Base-by-base conservation (phyloP, 768 basidiomycete species). In the Leccinum truebloodii region DNA sequence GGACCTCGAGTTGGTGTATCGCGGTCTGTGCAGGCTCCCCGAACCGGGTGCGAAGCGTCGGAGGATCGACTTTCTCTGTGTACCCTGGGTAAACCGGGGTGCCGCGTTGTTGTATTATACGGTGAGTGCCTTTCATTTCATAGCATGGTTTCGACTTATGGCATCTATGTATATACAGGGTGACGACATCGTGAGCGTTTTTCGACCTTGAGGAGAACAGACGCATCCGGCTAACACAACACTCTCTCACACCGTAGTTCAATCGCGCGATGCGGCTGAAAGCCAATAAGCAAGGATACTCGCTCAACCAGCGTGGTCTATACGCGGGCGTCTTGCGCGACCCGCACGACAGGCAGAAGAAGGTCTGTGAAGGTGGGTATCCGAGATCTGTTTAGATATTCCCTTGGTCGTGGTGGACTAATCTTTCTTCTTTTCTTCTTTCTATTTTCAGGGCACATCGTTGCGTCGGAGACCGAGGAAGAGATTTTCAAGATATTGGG, bases 81-180 rank as follows among this genome's bases (percentile, higher is more conserved):
- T 95, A 1, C 93, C 95, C 1, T 95, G 88, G 83, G 74, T 76
- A 55, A 84, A 81, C 28, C 83, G 88, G 67, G 95, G 95, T 0
- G 94, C 90, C 2, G 94, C 94, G 0, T 73, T 95, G 55, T 75
- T 97, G n/a, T 97, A 97, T 73, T 97, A 94, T 70, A 96, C 95
- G 1, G 92, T 89, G 18, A 18, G 68, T n/a, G 62, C 67, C 82
- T 75, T 46, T 32, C 51, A 4, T 32, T 22, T 46, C 22, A 20
- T 3, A 5, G 20, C 22, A 30, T 49, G 3, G 41, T 4, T 49
- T 16, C 24, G 48, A 49, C 48, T 20, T 24, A 41, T 13, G 46
- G 18, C 48, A 24, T 49, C 12, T 48, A 24, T 22, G 44, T 54
- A n/a, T 56, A 30, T 65, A 39, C 39, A 88, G 87, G 94, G 94